These are phyloP conservation scores for Fraxinus cuspidata DNA, from an alignment of 257 asterid genomes.

Conservation along the genomic window DNA sequence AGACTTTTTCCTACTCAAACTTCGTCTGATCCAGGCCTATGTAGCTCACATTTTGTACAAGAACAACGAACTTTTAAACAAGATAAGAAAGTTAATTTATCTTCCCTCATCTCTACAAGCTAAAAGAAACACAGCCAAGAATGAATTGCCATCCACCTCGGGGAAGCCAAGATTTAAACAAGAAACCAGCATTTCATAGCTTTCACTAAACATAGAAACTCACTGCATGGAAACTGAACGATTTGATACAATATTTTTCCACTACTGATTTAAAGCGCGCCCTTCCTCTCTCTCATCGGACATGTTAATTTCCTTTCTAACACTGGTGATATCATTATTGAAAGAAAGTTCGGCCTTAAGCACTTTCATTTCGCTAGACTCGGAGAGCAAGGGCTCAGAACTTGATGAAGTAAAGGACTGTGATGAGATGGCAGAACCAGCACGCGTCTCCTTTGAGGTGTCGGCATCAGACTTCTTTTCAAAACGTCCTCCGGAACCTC, in stretches of 20 bases:
- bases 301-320: constrained; percentile 39
- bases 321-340: constrained; percentile 31
- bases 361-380: constrained; percentile 30
- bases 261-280: constrained; percentile 27
- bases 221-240: constrained; percentile 35
- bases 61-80: constrained; percentile 7
- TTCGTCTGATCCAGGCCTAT: not conserved
- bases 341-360: not conserved
- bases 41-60: constrained; percentile 21
- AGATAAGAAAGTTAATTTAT: constrained; percentile 7
- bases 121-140: constrained; percentile 63
- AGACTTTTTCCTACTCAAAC: constrained; percentile 3
- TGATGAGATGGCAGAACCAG: constrained; percentile 36
- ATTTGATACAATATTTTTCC: constrained; percentile 32
- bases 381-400: constrained; percentile 34
- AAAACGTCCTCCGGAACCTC: constrained; percentile 90
- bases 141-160: constrained; percentile 75
- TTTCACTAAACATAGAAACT: constrained; percentile 9
- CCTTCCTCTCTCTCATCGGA: constrained; percentile 30
- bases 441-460: constrained; percentile 38
- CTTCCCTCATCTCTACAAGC: constrained; percentile 9
- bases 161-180: constrained; percentile 36
- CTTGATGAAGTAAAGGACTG: constrained; percentile 40
- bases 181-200: constrained; percentile 18
- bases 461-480: constrained; percentile 58